phyloP scores from a whole-genome alignment of 805 yeast species.

The Wickerhamomyces hampshirensis region DNA sequence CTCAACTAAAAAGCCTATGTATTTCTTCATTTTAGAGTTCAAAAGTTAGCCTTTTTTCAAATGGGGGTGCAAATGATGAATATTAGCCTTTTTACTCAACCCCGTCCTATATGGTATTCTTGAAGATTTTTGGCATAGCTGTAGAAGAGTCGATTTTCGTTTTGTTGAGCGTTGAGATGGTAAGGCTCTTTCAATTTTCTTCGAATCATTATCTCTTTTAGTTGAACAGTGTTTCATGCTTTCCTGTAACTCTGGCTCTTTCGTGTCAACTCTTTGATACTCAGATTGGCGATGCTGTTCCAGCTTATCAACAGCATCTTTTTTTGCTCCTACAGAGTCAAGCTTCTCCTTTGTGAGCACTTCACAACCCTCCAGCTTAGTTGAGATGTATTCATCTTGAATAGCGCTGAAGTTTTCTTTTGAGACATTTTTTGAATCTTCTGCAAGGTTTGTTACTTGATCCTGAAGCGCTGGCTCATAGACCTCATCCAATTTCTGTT shows the following conservation, averaged over 20 bases:
- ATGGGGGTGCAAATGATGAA: conserved; percentile 18
- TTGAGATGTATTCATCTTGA: no score
- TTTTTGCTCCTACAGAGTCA: no score
- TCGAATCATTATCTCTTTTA: not conserved
- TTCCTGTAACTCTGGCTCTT: not conserved
- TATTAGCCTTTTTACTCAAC: conserved; percentile 20
- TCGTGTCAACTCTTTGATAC: no score
- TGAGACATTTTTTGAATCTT: no score
- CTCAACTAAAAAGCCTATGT: no score
- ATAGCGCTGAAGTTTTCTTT: no score
- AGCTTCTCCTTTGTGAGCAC: not conserved
- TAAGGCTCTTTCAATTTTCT: not conserved
- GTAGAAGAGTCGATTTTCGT: conserved; percentile 12
- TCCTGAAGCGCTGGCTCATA: no score
- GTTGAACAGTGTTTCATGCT: not conserved
- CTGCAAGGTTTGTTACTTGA: no score
- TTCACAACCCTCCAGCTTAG: no score
- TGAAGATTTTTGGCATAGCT: conserved; percentile 11
- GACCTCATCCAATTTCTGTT: no score
- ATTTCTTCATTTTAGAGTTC: not conserved
- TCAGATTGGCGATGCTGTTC: no score
- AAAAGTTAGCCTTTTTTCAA: conserved; percentile 4
- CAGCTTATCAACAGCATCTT: no score
- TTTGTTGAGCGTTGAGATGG: conserved; percentile 3
- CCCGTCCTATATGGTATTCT: conserved; percentile 20